A percentile compares a stretch with the other conserved stretches of the same genome.
These are phyloP conservation scores for Trichoderma parareesei DNA, from an alignment of 495 filamentous ascomycete genomes.

Conservation along the genomic window DNA sequence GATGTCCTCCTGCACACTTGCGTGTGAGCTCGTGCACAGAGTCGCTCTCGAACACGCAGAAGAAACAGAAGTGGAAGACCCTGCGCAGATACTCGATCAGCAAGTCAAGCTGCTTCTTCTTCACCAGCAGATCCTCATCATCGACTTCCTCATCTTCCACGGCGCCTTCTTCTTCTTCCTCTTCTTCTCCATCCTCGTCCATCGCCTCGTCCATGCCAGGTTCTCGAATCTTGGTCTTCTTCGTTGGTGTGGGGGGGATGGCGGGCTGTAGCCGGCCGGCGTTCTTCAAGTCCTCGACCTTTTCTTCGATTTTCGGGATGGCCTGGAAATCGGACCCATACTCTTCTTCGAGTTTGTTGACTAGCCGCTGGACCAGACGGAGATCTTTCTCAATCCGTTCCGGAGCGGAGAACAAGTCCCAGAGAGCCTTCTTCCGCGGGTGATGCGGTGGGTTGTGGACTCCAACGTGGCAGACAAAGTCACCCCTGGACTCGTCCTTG, in stretches of 20 bases:
- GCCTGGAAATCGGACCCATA: slow-evolving; percentile 65
- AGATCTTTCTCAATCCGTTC: slow-evolving; percentile 83
- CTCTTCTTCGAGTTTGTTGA: slow-evolving; percentile 71
- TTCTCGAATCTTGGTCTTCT: slow-evolving; percentile 47
- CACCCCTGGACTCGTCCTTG: slow-evolving; percentile 81
- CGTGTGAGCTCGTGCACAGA: slow-evolving; percentile 90
- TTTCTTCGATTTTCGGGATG: slow-evolving; percentile 70
- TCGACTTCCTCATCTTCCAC: slow-evolving; percentile 73
- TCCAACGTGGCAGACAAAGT: slow-evolving; percentile 95
- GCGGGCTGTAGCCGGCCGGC: slow-evolving; percentile 69
- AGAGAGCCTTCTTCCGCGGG: slow-evolving; percentile 90
- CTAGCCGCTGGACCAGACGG: slow-evolving; percentile 64
- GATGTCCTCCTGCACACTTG: slow-evolving; percentile 94
- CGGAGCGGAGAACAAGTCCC: slow-evolving; percentile 89
- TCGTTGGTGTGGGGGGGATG: slow-evolving; percentile 45
- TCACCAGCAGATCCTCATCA: slow-evolving; percentile 77
- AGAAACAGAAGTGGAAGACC: slow-evolving; percentile 98
- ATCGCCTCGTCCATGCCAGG: slow-evolving; percentile 59
- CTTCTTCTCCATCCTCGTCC: slow-evolving; percentile 63
- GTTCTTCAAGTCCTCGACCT: slow-evolving; percentile 67
- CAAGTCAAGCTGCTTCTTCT: slow-evolving; percentile 95
- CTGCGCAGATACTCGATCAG: slow-evolving; percentile 93
- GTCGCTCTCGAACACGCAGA: slow-evolving; percentile 97
- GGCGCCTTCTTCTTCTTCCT: slow-evolving; percentile 66
- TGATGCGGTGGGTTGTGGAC: slow-evolving; percentile 82